phyloP scores from a whole-genome alignment of 768 basidiomycete genomes.

The Naganishia onofrii region DNA sequence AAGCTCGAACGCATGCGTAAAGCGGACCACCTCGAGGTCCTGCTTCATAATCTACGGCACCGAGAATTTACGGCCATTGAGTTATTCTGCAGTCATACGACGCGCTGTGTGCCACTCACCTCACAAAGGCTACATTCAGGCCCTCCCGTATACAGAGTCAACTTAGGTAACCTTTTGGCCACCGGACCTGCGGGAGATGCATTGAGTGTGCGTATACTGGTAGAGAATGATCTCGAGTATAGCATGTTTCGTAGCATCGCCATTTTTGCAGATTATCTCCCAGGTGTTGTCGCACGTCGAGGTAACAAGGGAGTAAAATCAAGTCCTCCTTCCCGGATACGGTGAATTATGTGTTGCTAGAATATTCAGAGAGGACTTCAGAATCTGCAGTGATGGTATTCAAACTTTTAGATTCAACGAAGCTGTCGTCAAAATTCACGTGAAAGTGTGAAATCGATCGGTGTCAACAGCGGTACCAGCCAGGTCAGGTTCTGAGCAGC shows the following conservation, averaged over 20 bases:
- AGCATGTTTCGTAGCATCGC: conserved; percentile 10
- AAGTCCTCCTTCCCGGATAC: too few relatives aligned
- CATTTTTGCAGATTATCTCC: not conserved
- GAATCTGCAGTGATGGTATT: too few relatives aligned
- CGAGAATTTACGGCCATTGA: not conserved
- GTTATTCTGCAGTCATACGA: not conserved
- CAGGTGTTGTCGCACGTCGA: not conserved
- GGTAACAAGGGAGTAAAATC: too few relatives aligned
- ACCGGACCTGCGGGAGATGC: not conserved
- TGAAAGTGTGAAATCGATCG: conserved; percentile 19
- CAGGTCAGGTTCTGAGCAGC: not conserved
- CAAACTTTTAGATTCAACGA: too few relatives aligned
- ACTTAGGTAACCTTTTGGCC: conserved; percentile 33
- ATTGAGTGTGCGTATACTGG: not conserved
- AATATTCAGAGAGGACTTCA: too few relatives aligned
- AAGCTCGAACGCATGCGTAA: conserved; percentile 44
- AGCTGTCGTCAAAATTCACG: conserved; percentile 5
- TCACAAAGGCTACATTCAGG: conserved; percentile 52
- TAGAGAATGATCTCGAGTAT: conserved; percentile 14
- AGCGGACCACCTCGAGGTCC: conserved; percentile 41
- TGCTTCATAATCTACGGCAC: conserved; percentile 41
- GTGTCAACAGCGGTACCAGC: conserved; percentile 8
- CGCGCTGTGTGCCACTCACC: conserved; percentile 32
- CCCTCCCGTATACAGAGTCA: conserved; percentile 50
- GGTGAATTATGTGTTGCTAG: too few relatives aligned